Base-by-base conservation (phyloP, 805 yeast species). In the Saturnispora zaruensis region DNA sequence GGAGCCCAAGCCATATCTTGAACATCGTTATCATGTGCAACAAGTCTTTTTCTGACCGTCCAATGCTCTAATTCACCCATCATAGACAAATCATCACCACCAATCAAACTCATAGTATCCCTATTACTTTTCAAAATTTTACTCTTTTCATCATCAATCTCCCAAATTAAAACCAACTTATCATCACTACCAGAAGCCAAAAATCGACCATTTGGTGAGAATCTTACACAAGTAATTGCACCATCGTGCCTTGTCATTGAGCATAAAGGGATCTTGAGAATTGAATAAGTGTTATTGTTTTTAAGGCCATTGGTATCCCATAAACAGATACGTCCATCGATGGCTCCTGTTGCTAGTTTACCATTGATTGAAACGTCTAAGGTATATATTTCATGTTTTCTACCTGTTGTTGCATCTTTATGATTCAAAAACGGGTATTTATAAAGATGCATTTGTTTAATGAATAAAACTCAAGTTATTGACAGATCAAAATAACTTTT, bases 1-100 rank as follows among this genome's bases (percentile, higher is more conserved):
- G 98, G 97, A 1, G 96, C 86, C 98, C 99, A 93, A 41, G 96
- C 95, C 57, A 93, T 82, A 66, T 93, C 99, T 65, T 93, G 99
- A 46, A 93, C 87, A 69, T 93, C 99, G 62, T 91, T 93, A 55
- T 93, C 98, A 66, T 93, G 99, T 1, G 97, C 99, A 18, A 88
- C 96, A 14, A 89, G 75, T 59, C 98, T 76, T 59, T 87, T 87
- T 18, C 96, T 71, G 1, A 91, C 97, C 1, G 91, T 82, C 99
- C 99, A 91, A 59, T 87, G 95, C 65, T 91, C 99, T 49, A 79
- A 61, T 58, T 89, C 96, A 0, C 73, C 71, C 45, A 78, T 83
- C 48, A 81, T 75, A 20, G 33, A 42, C 20, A 45, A 24, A 45
- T 25, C 41, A n/a, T 45, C 33, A 33, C 36, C 42, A 16, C 40